These are phyloP conservation scores for Paecilomyces niveus DNA, from an alignment of 2,329 filamentous ascomycete species.

Conservation along the genomic window DNA sequence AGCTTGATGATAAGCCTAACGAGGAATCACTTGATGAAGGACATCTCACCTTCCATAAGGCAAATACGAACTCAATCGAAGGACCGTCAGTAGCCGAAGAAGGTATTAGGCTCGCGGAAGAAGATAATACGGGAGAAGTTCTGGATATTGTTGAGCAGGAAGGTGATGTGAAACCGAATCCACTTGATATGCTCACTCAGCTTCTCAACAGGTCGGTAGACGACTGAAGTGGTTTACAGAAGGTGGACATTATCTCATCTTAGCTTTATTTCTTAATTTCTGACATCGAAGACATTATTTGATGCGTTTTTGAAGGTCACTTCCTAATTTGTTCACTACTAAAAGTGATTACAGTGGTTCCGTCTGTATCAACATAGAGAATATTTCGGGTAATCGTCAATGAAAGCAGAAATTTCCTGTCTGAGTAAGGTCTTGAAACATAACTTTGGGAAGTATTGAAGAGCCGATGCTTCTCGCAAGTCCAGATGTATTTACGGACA, in stretches of 20 bases:
- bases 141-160: constrained; percentile 17
- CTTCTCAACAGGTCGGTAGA: constrained; percentile 10
- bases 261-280: neutral
- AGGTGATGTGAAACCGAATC: constrained; percentile 14
- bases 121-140: neutral
- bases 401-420: too few relatives aligned
- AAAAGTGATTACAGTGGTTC: too few relatives aligned
- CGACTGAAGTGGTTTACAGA: neutral
- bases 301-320: neutral
- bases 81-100: neutral
- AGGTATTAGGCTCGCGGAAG: neutral
- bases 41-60: neutral
- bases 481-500: too few relatives aligned
- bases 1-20: constrained; percentile 6
- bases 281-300: neutral
- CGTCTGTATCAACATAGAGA: too few relatives aligned
- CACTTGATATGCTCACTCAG: constrained; percentile 17
- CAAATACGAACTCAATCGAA: neutral
- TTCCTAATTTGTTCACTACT: too few relatives aligned
- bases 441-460: too few relatives aligned
- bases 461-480: too few relatives aligned
- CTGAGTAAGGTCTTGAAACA: too few relatives aligned
- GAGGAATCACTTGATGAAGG: neutral
- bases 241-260: neutral
- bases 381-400: too few relatives aligned